Conservation (phyloP, 768 basidiomycete genomes). For the Leucogyrophana mollusca region DNA sequence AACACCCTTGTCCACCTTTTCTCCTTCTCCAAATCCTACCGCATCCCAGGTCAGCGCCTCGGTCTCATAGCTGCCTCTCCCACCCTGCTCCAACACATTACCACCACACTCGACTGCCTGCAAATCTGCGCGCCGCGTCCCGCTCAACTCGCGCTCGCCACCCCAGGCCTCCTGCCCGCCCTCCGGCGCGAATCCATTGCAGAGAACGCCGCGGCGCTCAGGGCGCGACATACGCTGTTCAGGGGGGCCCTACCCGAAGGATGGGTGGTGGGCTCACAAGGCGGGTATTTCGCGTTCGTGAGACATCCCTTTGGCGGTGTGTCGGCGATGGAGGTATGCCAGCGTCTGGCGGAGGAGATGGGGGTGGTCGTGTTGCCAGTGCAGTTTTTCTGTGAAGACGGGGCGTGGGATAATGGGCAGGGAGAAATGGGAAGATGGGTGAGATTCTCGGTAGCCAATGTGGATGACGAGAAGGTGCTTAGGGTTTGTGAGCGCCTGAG, state of each 20-base stretch:
- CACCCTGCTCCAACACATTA: slow-evolving; percentile 43
- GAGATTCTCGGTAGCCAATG: slow-evolving; percentile 79
- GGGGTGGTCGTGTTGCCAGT: slow-evolving; percentile 72
- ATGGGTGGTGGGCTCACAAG: slow-evolving; percentile 66
- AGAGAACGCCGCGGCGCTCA: slow-evolving; percentile 47
- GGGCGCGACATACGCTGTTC: slow-evolving; percentile 58
- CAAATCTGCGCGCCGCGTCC: slow-evolving; percentile 80
- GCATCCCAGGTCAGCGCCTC: slow-evolving; percentile 79
- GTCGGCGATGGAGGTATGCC: slow-evolving; percentile 52
- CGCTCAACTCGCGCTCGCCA: slow-evolving; percentile 63
- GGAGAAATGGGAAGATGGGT: slow-evolving; percentile 54
- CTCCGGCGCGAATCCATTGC: slow-evolving; percentile 52
- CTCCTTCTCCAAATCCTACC: slow-evolving; percentile 81
- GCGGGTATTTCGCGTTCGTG: slow-evolving; percentile 82
- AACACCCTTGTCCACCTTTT: slow-evolving; percentile 64
- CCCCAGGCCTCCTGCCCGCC: slow-evolving; percentile 45
- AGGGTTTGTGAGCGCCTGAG: slow-evolving; percentile 51
- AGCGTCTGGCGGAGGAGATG: slow-evolving; percentile 54
- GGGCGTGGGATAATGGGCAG: slow-evolving; percentile 10
- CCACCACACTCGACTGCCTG: slow-evolving; percentile 71
- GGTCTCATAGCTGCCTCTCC: slow-evolving; percentile 69
- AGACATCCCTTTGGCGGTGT: slow-evolving; percentile 54
- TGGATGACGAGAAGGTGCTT: slow-evolving; percentile 59
- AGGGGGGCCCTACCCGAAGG: slow-evolving; percentile 39
- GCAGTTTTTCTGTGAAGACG: slow-evolving; percentile 49